phyloP scores from a whole-genome alignment of 768 basidiomycete species.

The Chalciporus sphaerocephalus region DNA sequence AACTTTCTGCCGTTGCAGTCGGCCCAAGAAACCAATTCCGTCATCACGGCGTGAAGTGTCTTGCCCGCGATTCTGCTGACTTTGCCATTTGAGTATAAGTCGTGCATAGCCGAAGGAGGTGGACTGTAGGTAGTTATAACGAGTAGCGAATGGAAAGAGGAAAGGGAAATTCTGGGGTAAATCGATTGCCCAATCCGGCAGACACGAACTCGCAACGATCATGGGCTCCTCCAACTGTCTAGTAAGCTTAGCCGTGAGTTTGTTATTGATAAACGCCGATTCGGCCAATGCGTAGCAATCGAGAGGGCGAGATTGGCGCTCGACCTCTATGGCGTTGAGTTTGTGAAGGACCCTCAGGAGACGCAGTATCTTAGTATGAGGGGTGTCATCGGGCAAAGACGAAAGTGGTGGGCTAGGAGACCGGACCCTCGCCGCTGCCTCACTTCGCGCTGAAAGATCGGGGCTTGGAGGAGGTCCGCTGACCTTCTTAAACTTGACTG shows the following conservation, averaged over 20 bases:
- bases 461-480: conserved; percentile 65
- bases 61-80: conserved; percentile 74
- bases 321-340: conserved; percentile 69
- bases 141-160: conserved; percentile 97
- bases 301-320: conserved; percentile 46
- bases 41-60: conserved; percentile 83
- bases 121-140: conserved; percentile 95
- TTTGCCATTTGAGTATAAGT: conserved; percentile 92
- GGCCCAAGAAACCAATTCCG: conserved; percentile 86
- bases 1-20: conserved; percentile 93
- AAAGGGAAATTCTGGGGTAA: conserved; percentile 96
- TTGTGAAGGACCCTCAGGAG: conserved; percentile 84
- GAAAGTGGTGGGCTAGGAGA: conserved; percentile 67
- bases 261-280: conserved; percentile 93
- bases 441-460: conserved; percentile 44
- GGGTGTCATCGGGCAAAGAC: conserved; percentile 77
- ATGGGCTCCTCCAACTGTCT: conserved; percentile 96
- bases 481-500: conserved; percentile 91
- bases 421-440: conserved; percentile 46
- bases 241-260: conserved; percentile 95
- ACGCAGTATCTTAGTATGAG: conserved; percentile 86
- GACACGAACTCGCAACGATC: conserved; percentile 96
- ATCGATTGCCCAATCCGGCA: conserved; percentile 97
- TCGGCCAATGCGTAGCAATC: conserved; percentile 65
- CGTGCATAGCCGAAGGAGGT: conserved; percentile 98